A percentile compares a stretch with the other conserved stretches of the same genome.
Conservation (phyloP, 148 eudicot genomes). For the Euryodendron excelsum region DNA sequence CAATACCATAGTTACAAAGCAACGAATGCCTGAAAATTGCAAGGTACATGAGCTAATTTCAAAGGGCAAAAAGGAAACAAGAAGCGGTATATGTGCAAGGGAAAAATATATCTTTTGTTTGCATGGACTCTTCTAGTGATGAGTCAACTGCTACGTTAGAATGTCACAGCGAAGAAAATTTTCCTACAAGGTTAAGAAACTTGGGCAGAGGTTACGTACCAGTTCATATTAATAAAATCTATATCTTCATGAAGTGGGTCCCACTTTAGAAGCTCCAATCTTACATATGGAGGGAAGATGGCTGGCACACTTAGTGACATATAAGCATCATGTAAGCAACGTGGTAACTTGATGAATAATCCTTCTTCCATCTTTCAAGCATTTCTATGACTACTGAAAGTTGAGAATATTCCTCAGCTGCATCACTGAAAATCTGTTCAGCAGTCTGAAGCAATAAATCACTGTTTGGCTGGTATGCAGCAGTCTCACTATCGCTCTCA, state of each 20-base stretch:
- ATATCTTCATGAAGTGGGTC: slow-evolving; percentile 86
- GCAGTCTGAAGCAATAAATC: slow-evolving; percentile 74
- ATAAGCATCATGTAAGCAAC: no score
- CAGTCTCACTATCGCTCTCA: slow-evolving; percentile 82
- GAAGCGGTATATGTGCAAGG: no score
- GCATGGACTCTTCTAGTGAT: background rate
- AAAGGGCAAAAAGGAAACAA: slow-evolving; percentile 7
- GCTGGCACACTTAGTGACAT: slow-evolving; percentile 83
- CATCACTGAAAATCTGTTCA: slow-evolving; percentile 76
- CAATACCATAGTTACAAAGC: slow-evolving; percentile 79
- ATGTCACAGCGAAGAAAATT: no score
- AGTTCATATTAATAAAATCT: slow-evolving; percentile 84
- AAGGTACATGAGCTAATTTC: background rate
- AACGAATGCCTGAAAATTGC: slow-evolving; percentile 60
- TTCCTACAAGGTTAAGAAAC: slow-evolving; percentile 19
- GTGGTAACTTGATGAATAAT: slow-evolving; percentile 61
- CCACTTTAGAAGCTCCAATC: slow-evolving; percentile 97
- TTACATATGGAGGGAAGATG: slow-evolving; percentile 93
- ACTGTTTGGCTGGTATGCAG: slow-evolving; percentile 69
- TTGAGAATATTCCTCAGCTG: slow-evolving; percentile 76
- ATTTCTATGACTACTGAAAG: slow-evolving; percentile 69
- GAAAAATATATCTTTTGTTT: slow-evolving; percentile 10
- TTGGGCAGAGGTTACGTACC: slow-evolving; percentile 60
- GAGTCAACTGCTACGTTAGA: slow-evolving; percentile 15
- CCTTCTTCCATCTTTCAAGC: slow-evolving; percentile 82